Evolutionary conservation across 2,329 filamentous ascomycete genomes (phyloP).

Genomic region (Aureobasidium melanogenum): DNA sequence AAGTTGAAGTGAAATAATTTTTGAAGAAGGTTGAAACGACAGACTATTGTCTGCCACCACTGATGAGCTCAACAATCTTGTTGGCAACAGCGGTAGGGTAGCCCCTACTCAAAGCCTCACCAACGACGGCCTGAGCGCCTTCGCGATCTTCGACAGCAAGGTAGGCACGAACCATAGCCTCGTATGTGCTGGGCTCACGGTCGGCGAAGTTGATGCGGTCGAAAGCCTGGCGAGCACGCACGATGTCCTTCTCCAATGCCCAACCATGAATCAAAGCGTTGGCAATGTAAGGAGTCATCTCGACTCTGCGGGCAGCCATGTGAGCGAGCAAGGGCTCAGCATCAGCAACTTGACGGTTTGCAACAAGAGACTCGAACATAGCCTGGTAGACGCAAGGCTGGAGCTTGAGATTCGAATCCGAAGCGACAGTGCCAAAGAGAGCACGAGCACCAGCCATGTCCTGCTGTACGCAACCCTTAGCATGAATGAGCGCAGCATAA

Average conservation of each 20-base stretch:
- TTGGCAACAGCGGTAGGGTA: slow-evolving; percentile 87
- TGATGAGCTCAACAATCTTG: slow-evolving; percentile 84
- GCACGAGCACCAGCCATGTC: slow-evolving; percentile 76
- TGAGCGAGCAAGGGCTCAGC: slow-evolving; percentile 65
- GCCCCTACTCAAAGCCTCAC: slow-evolving; percentile 82
- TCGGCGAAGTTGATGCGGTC: slow-evolving; percentile 65
- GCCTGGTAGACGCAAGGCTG: slow-evolving; percentile 91
- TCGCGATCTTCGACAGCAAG: slow-evolving; percentile 73
- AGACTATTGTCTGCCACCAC: slow-evolving; percentile 14
- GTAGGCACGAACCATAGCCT: slow-evolving; percentile 94
- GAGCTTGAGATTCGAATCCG: slow-evolving; percentile 55
- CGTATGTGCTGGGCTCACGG: slow-evolving; percentile 94
- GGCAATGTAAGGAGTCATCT: slow-evolving; percentile 94
- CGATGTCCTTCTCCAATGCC: slow-evolving; percentile 74
- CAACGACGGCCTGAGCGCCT: slow-evolving; percentile 67
- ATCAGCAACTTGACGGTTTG: slow-evolving; percentile 74
- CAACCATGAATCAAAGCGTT: slow-evolving; percentile 97
- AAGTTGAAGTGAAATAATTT: not conserved
- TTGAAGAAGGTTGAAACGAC: not conserved
- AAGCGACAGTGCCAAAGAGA: slow-evolving; percentile 73
- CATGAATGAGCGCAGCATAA: slow-evolving; percentile 91
- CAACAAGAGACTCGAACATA: slow-evolving; percentile 93
- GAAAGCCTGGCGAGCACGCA: slow-evolving; percentile 71
- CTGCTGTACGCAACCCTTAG: slow-evolving; percentile 86
- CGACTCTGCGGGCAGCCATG: slow-evolving; percentile 66